These are phyloP conservation scores for Carex littledalei DNA, from an alignment of 176 grass and related monocot species.

Conservation along the genomic window DNA sequence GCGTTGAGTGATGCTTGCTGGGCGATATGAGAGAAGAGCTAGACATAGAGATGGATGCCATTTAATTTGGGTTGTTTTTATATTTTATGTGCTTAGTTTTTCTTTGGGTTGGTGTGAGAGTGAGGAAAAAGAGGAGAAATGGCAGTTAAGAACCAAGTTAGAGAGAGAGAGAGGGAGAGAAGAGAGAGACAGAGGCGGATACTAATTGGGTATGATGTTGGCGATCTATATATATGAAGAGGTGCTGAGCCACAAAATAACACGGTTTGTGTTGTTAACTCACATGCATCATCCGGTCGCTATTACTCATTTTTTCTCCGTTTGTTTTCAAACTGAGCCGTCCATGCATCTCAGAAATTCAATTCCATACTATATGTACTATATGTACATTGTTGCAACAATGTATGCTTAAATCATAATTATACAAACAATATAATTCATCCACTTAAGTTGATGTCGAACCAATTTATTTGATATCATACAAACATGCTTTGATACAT, in stretches of 20 bases:
- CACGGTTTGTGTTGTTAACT: conserved; percentile 6
- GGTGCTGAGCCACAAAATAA: background rate
- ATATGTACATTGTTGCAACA: background rate
- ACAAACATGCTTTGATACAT: background rate
- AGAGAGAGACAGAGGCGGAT: background rate
- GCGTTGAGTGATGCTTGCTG: background rate
- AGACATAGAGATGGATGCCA: conserved; percentile 10
- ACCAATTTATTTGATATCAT: background rate
- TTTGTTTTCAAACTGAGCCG: conserved; percentile 12
- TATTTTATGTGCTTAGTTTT: background rate
- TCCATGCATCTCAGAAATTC: background rate
- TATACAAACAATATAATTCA: background rate
- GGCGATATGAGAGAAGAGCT: background rate
- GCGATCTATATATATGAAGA: conserved; percentile 9
- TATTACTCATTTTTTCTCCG: background rate
- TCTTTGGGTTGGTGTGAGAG: conserved; percentile 12
- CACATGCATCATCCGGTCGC: background rate
- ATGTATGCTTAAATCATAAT: background rate
- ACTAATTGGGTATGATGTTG: background rate
- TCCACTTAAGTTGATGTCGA: background rate
- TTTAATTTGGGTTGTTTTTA: background rate
- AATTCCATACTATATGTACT: background rate
- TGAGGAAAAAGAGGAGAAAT: too few relatives aligned
- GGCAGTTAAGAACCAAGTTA: too few relatives aligned
- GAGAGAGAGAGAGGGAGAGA: background rate